Base-by-base conservation (phyloP, 148 eudicot genomes). In the Persicaria tinctoria region DNA sequence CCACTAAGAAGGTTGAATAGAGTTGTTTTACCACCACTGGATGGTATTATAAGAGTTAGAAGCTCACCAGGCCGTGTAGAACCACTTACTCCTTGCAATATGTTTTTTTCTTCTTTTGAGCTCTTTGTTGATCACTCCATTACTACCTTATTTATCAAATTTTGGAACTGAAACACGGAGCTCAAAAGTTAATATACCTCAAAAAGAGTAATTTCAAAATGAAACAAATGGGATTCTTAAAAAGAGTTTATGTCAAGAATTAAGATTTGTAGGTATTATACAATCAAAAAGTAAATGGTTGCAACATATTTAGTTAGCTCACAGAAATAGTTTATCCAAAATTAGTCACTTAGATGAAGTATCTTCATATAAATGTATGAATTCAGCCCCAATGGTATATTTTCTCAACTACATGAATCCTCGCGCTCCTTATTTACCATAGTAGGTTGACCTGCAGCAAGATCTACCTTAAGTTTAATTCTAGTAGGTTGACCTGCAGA, bases 11-110 rank as follows among this genome's bases (percentile, higher is more conserved):
- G 81, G 62, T 80, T 82, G 0, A 83, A 81, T 17, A 80, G 74
- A 55, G 80, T 82, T 0, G 85, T 82, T 78, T 85, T 85, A 17
- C 87, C 87, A 60, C 85, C 79, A 1, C 81, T 83, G 1, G 87
- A 82, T 13, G 85, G 87, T 59, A 83, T 85, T 45, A 85, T 82
- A 70, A 85, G 78, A 60, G 87, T 85, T 5, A 82, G 83, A 78
- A 85, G 73, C 17, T 85, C 87, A 7, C 85, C 83, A 0, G 85
- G 85, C 38, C 45, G 53, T 10, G 62, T 85, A 48, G 87, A 82
- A 10, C 87, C 87, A 49, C 76, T 82, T 63, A 82, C 79, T 64
- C 87, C 85, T 17, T 85, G 85, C 5, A 80, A 51, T 70, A 80
- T 85, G 56, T 71, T 50, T 68, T 76, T 78, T 46, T 82, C 85